phyloP scores from a whole-genome alignment of 441 rosid genomes.

The Kokia cookei region DNA sequence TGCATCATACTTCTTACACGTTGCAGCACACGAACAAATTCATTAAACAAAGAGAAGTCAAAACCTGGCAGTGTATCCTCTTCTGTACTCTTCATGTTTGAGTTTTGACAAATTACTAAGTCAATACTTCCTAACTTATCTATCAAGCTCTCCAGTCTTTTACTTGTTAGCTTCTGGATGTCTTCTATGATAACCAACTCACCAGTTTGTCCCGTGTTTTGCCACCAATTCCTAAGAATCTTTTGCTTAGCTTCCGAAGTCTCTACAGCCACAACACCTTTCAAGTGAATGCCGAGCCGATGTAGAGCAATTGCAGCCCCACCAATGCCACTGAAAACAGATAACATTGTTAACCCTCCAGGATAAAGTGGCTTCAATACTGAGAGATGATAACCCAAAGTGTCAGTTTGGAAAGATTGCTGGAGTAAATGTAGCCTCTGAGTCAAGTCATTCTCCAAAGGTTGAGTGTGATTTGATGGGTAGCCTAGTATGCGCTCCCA shows the following conservation, averaged over 20 bases:
- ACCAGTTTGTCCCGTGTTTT: conserved; percentile 57
- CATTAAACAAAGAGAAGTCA: conserved; percentile 58
- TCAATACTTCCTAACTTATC: conserved; percentile 67
- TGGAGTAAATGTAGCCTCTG: conserved; percentile 57
- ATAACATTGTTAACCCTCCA: conserved; percentile 64
- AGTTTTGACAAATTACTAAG: conserved; percentile 67
- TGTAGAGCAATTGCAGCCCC: conserved; percentile 68
- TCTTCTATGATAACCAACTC: conserved; percentile 69
- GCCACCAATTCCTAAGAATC: conserved; percentile 79
- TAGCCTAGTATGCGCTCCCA: conserved; percentile 79
- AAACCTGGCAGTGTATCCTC: conserved; percentile 26
- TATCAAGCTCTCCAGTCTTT: conserved; percentile 37
- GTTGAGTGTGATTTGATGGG: conserved; percentile 60
- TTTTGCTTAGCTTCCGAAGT: conserved; percentile 44
- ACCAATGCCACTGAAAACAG: conserved; percentile 72
- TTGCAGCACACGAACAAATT: conserved; percentile 66
- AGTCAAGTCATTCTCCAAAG: conserved; percentile 25
- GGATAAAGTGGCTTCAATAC: conserved; percentile 65
- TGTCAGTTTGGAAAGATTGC: conserved; percentile 74
- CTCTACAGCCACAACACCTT: conserved; percentile 71
- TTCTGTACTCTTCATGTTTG: conserved; percentile 25
- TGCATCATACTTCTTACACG: conserved; percentile 52
- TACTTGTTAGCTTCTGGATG: conserved; percentile 52
- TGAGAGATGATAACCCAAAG: conserved; percentile 79
- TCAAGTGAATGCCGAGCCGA: conserved; percentile 76